Percentiles rank a stretch among this genome's conserved stretches.
Conservation (phyloP, 2,329 filamentous ascomycete species). For the Chaetomium strumarium region DNA sequence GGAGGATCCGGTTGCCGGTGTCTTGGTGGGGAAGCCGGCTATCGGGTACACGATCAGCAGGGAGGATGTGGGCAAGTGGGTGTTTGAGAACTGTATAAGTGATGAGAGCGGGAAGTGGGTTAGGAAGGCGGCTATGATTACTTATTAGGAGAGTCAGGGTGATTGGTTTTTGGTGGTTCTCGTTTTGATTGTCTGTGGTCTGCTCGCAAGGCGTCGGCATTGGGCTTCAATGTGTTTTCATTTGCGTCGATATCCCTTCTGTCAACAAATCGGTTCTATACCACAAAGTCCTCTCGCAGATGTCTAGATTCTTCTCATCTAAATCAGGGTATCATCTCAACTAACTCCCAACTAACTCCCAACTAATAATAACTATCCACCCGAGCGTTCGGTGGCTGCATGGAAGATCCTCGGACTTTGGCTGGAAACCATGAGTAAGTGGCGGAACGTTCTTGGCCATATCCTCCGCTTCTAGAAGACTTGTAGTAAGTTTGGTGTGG, state of each 20-base stretch:
- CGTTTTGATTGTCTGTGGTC: not conserved
- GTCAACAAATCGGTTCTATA: too few relatives aligned
- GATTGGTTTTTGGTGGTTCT: not conserved
- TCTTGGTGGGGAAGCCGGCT: slow-evolving; percentile 30
- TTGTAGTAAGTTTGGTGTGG: slow-evolving; percentile 80
- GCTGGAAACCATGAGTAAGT: slow-evolving; percentile 40
- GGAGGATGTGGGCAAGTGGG: slow-evolving; percentile 43
- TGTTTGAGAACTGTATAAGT: slow-evolving; percentile 36
- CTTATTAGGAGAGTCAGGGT: slow-evolving; percentile 26
- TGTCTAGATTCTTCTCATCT: too few relatives aligned
- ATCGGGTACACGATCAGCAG: slow-evolving; percentile 44
- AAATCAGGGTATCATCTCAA: too few relatives aligned
- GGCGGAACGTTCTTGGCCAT: slow-evolving; percentile 38
- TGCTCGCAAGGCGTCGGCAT: not conserved
- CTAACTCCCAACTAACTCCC: too few relatives aligned
- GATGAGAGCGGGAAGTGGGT: slow-evolving; percentile 28
- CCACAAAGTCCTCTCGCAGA: too few relatives aligned
- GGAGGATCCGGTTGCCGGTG: slow-evolving; percentile 31
- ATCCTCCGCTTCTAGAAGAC: slow-evolving; percentile 38
- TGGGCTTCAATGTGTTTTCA: too few relatives aligned
- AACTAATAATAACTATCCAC: too few relatives aligned
- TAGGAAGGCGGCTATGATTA: slow-evolving; percentile 34
- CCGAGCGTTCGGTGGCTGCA: slow-evolving; percentile 86
- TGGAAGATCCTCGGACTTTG: slow-evolving; percentile 62
- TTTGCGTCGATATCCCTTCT: too few relatives aligned